These are phyloP conservation scores for Cryptomeria japonica DNA, from an alignment of 75 land plant genomes.

Conservation along the genomic window DNA sequence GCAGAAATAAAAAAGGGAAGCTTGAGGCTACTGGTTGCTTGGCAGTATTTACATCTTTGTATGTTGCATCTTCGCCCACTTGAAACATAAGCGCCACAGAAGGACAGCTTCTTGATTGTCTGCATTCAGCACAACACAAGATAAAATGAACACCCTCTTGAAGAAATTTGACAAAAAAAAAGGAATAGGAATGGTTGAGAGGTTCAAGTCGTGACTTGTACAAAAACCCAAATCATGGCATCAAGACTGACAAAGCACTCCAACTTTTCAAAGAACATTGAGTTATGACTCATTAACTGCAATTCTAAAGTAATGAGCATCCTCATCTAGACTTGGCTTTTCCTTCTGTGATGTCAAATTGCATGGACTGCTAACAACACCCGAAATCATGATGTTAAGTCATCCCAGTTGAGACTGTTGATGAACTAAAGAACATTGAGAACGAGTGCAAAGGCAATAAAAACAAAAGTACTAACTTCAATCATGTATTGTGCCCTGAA, in stretches of 20 bases:
- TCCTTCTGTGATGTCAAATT: conserved; percentile 1
- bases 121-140: conserved; percentile 22
- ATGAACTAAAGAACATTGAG: not conserved
- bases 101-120: conserved; percentile 53
- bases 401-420: not conserved
- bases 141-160: not conserved
- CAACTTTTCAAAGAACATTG: not conserved
- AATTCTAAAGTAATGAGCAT: not conserved
- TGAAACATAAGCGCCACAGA: conserved; percentile 94
- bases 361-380: not conserved
- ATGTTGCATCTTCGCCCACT: conserved; percentile 81
- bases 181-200: not conserved
- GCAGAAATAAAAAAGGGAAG: not conserved
- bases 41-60: conserved; percentile 58
- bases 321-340: not conserved
- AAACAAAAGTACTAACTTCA: too few relatives aligned
- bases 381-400: not conserved
- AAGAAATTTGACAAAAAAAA: not conserved
- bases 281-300: not conserved
- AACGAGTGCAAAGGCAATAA: too few relatives aligned
- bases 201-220: not conserved
- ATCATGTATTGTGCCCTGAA: too few relatives aligned
- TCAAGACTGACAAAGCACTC: not conserved
- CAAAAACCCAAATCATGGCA: not conserved
- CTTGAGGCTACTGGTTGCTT: not conserved